Percentiles rank a stretch among this genome's conserved stretches.
Evolutionary conservation across 495 filamentous ascomycete genomes (phyloP).

Genomic region (Daldinia concentrica): DNA sequence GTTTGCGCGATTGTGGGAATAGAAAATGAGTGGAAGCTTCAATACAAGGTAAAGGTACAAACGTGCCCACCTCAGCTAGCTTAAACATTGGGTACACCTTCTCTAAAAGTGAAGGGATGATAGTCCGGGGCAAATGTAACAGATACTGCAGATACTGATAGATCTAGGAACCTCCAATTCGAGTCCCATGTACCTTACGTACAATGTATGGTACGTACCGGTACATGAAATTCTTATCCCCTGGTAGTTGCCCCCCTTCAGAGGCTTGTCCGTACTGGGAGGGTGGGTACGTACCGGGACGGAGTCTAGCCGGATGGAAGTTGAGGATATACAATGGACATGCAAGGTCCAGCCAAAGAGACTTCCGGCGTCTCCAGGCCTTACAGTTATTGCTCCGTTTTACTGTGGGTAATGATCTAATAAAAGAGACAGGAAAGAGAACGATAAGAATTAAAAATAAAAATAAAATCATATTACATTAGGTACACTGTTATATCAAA

Average conservation of each 20-base stretch:
- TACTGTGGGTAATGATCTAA: constrained; percentile 31
- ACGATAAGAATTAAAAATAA: neutral
- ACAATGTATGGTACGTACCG: constrained; percentile 31
- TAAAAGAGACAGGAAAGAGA: constrained; percentile 22
- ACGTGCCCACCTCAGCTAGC: constrained; percentile 29
- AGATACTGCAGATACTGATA: constrained; percentile 35
- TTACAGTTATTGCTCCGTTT: constrained; percentile 34
- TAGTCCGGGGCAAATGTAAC: constrained; percentile 47
- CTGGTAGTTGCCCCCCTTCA: constrained; percentile 26
- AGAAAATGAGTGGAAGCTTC: constrained; percentile 30
- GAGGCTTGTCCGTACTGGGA: constrained; percentile 17
- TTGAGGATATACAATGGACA: constrained; percentile 24
- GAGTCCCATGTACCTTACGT: constrained; percentile 37
- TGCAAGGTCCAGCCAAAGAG: constrained; percentile 33
- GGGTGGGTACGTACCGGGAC: constrained; percentile 25
- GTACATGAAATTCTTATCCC: constrained; percentile 28
- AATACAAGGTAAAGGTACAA: constrained; percentile 37
- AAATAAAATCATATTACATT: neutral
- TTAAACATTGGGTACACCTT: constrained; percentile 36
- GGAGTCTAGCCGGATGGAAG: constrained; percentile 33
- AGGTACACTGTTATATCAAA: neutral
- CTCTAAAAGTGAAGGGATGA: constrained; percentile 30
- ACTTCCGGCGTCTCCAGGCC: constrained; percentile 20
- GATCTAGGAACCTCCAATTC: constrained; percentile 41
- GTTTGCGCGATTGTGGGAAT: constrained; percentile 39